Base-by-base conservation (phyloP, 129 eudicot genomes). In the Centrapalus pauciflorus region DNA sequence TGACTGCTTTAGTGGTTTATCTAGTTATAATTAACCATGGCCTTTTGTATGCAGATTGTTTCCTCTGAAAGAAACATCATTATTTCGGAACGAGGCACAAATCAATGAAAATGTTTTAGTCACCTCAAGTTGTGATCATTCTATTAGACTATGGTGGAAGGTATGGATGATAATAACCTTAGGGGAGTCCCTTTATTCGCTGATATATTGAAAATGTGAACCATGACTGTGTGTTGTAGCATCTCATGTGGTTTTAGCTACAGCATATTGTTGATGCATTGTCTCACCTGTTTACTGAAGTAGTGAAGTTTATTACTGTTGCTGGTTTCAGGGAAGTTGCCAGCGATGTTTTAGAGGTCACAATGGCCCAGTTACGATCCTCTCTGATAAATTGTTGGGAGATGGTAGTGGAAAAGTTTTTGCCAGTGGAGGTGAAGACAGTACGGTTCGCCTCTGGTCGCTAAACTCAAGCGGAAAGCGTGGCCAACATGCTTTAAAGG, bases 371-470 rank as follows among this genome's bases (percentile, higher is more conserved):
- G 97, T 91, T 59, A 62, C 80, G 28, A 69, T 84, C 7, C 93
- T 87, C 37, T 91, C 96, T 34, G 90, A 91, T 67, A 91, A 81
- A 79, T 61, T 91, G 55, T 58, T 87, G 49, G 97, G 96, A 68
- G 90, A 87, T 74, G 80, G 70, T 20, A 37, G 29, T 76, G 81
- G 84, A 38, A 87, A 82, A 77, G 67, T 87, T 43, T 79, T 91
- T 72, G 92, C 96, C 5, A 91, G 97, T 72, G 97, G 97, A 70
- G 96, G 97, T 61, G 90, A 65, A 60, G 97, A 91, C 68, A 72
- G 87, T 33, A 87, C 90, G 25, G 94, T 91, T 64, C 97, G 94
- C 67, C 88, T 91, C 38, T 91, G 97, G 97, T 87, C 94, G 16
- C 69, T 91, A 25, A 69, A 57, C 72, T 83, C 90, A 21, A 70